Evolutionary conservation across 2,329 filamentous ascomycete genomes (phyloP).

Genomic region (Ophiocordyceps australis): DNA sequence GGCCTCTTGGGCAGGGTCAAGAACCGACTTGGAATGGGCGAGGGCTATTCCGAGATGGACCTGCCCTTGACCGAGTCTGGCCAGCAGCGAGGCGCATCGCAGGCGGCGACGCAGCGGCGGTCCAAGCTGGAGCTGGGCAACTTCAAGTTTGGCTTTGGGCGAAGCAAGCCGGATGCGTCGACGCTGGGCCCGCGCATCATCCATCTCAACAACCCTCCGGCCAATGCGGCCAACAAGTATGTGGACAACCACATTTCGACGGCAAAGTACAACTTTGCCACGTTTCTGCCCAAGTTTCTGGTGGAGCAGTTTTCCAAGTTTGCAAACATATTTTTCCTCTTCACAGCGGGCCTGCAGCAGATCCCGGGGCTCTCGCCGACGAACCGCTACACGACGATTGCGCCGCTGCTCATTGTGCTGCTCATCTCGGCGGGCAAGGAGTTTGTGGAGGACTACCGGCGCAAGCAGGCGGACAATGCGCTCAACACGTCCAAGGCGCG

Average conservation of each 20-base stretch:
- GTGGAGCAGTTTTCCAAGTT: slow-evolving; percentile 99
- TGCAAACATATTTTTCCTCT: slow-evolving; percentile 98
- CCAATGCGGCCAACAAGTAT: slow-evolving; percentile 78
- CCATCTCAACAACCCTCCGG: slow-evolving; percentile 87
- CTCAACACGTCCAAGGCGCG: slow-evolving; percentile 77
- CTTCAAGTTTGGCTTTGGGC: slow-evolving; percentile 87
- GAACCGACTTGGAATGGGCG: slow-evolving; percentile 74
- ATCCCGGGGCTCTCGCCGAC: slow-evolving; percentile 91
- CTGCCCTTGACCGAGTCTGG: slow-evolving; percentile 71
- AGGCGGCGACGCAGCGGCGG: slow-evolving; percentile 6
- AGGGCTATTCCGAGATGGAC: slow-evolving; percentile 95
- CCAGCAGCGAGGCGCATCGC: slow-evolving; percentile 13
- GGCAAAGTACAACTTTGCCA: slow-evolving; percentile 87
- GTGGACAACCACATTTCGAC: slow-evolving; percentile 95
- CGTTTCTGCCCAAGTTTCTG: slow-evolving; percentile 91
- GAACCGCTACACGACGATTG: slow-evolving; percentile 90
- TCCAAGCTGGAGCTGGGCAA: slow-evolving; percentile 42
- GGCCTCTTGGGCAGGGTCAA: slow-evolving; percentile 77
- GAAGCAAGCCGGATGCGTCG: slow-evolving; percentile 71
- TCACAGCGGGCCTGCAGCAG: slow-evolving; percentile 86
- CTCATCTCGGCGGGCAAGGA: slow-evolving; percentile 94
- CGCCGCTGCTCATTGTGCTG: slow-evolving; percentile 76
- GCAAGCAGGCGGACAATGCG: slow-evolving; percentile 69
- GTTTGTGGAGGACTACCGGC: slow-evolving; percentile 78
- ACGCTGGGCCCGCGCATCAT: slow-evolving; percentile 86